A percentile compares a stretch with the other conserved stretches of the same genome.
These are phyloP conservation scores for Phytopythium boreale DNA, from an alignment of 352 stramenopile species.

Conservation along the genomic window DNA sequence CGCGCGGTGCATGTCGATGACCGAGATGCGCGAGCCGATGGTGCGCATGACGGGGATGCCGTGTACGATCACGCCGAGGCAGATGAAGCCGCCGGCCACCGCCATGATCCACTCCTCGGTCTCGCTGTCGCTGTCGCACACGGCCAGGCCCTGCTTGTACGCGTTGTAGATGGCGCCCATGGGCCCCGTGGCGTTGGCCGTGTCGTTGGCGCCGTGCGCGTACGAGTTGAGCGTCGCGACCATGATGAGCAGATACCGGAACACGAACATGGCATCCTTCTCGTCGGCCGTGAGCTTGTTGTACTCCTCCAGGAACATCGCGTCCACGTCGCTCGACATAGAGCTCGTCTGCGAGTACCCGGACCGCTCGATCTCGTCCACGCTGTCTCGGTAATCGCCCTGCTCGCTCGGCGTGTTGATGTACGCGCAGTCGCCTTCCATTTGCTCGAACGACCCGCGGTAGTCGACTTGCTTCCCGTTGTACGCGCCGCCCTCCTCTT, in stretches of 20 bases:
- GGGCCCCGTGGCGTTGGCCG: conserved; percentile 71
- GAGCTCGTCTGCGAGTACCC: conserved; percentile 2
- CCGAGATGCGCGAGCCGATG: conserved; percentile 37
- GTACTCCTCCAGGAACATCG: conserved; percentile 16
- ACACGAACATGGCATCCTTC: conserved; percentile 33
- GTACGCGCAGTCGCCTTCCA: background rate
- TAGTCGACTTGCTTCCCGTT: conserved; percentile 3
- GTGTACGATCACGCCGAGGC: conserved; percentile 37
- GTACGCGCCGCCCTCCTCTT: background rate
- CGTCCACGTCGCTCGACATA: conserved; percentile 1
- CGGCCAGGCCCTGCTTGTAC: conserved; percentile 32
- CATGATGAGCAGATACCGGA: conserved; percentile 70
- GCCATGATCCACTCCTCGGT: conserved; percentile 57
- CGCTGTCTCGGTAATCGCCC: background rate
- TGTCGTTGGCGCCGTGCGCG: conserved; percentile 77
- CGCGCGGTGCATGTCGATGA: conserved; percentile 57
- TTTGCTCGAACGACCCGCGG: background rate
- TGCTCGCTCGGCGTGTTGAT: conserved; percentile 15
- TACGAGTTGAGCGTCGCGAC: conserved; percentile 70
- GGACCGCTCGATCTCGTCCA: conserved; percentile 5
- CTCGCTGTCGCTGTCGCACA: conserved; percentile 12
- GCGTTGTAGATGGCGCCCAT: conserved; percentile 53
- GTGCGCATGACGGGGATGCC: conserved; percentile 75
- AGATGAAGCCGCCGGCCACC: conserved; percentile 41
- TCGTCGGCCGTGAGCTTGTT: conserved; percentile 25